Conservation (phyloP, 441 rosid genomes). For the Gossypium gossypioides region DNA sequence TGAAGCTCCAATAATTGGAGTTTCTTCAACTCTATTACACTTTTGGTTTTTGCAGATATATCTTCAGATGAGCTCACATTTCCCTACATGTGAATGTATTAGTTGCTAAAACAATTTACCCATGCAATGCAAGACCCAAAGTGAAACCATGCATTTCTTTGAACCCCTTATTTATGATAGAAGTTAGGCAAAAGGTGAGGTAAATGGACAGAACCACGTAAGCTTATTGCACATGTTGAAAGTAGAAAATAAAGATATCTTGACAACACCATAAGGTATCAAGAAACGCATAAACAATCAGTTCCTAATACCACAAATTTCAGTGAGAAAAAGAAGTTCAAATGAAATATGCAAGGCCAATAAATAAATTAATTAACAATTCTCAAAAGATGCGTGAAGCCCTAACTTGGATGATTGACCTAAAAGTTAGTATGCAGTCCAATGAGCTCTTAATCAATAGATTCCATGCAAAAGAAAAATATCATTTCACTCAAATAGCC, state of each 20-base stretch:
- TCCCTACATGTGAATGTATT: conserved; percentile 36
- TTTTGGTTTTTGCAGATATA: conserved; percentile 79
- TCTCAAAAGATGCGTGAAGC: neutral
- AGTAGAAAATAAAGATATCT: neutral
- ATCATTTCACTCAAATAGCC: neutral
- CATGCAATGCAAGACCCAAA: neutral
- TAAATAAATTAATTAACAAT: neutral
- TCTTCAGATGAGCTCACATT: conserved; percentile 77
- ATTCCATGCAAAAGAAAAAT: neutral
- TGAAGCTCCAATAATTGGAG: conserved; percentile 77
- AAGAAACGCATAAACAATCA: neutral
- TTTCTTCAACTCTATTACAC: conserved; percentile 86
- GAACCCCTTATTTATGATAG: neutral
- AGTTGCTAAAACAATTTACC: neutral
- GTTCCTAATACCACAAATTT: neutral
- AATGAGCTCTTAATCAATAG: conserved; percentile 1
- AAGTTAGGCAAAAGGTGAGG: neutral
- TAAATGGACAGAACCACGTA: neutral
- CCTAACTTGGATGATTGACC: neutral
- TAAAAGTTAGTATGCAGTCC: neutral
- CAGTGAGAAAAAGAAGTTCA: neutral
- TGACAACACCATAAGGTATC: neutral
- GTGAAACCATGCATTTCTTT: conserved; percentile 3
- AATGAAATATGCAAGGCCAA: neutral
- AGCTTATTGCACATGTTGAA: conserved; percentile 4